phyloP scores from a whole-genome alignment of 768 basidiomycete species.

The Mycena vulgaris region DNA sequence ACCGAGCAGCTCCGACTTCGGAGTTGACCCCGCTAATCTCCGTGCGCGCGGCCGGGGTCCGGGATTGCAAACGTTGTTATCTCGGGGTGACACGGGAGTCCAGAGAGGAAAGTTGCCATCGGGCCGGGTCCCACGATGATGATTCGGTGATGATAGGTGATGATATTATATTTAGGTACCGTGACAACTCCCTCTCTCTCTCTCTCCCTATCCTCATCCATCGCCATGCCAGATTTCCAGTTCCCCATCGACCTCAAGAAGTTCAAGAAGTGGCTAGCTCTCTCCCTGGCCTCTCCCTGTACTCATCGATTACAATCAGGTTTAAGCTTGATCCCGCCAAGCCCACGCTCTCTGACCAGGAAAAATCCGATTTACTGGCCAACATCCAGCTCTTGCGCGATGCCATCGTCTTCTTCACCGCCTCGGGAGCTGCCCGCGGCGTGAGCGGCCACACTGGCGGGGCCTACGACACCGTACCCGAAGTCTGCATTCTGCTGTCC shows the following conservation, averaged over 20 bases:
- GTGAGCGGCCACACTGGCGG: constrained; percentile 90
- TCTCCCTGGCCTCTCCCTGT: constrained; percentile 6
- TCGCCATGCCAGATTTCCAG: too few relatives aligned
- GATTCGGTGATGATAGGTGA: too few relatives aligned
- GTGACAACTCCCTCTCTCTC: neutral
- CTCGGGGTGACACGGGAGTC: too few relatives aligned
- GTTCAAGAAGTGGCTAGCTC: constrained; percentile 74
- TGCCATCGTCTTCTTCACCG: constrained; percentile 89
- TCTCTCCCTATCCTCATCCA: neutral
- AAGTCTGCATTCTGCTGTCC: constrained; percentile 84
- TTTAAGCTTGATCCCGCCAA: constrained; percentile 81
- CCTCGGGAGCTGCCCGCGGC: constrained; percentile 88
- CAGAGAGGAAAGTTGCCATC: too few relatives aligned
- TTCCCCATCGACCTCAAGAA: constrained; percentile 87
- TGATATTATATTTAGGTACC: too few relatives aligned
- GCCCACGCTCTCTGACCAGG: constrained; percentile 72
- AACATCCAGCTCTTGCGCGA: constrained; percentile 90
- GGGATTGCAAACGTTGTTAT: too few relatives aligned
- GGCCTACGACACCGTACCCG: constrained; percentile 85
- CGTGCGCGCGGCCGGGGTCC: too few relatives aligned
- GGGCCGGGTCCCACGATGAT: too few relatives aligned
- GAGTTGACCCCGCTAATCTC: too few relatives aligned
- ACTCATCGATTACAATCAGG: constrained; percentile 54
- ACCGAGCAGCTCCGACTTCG: too few relatives aligned
- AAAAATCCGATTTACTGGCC: constrained; percentile 69